phyloP scores from a whole-genome alignment of 1,284 basidiomycete species.

The Irpex sp. region DNA sequence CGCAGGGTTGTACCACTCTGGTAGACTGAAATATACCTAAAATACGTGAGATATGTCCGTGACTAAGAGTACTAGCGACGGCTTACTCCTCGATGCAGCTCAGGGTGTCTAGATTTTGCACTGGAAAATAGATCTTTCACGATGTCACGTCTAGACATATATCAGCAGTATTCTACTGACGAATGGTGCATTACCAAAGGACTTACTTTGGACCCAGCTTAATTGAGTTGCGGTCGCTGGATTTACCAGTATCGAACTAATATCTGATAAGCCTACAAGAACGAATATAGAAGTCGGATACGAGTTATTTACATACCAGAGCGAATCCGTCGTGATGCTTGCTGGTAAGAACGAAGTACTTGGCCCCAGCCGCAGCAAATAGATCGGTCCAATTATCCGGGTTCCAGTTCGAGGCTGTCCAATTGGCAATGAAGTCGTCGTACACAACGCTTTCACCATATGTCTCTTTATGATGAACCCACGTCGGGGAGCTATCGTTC shows the following conservation, averaged over 20 bases:
- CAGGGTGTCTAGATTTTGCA: slow-evolving; percentile 45
- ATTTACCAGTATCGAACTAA: slow-evolving; percentile 48
- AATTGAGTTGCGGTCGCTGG: slow-evolving; percentile 46
- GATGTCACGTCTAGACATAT: slow-evolving; percentile 40
- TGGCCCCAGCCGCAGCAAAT: slow-evolving; percentile 53
- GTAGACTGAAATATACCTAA: slow-evolving; percentile 18
- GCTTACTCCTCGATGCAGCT: slow-evolving; percentile 44
- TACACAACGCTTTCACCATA: slow-evolving; percentile 48
- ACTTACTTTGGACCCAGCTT: slow-evolving; percentile 39
- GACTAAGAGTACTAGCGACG: neutral
- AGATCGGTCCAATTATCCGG: slow-evolving; percentile 52
- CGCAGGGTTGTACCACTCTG: slow-evolving; percentile 48
- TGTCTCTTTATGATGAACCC: slow-evolving; percentile 45
- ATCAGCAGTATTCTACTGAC: neutral
- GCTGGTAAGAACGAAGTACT: slow-evolving; percentile 60
- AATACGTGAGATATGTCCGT: neutral
- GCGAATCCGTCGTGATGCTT: slow-evolving; percentile 51
- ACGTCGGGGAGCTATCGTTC: slow-evolving; percentile 35
- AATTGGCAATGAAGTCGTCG: slow-evolving; percentile 55
- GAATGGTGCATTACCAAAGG: neutral
- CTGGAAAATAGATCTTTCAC: slow-evolving; percentile 49
- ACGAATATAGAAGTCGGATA: neutral
- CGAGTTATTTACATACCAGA: slow-evolving; percentile 22
- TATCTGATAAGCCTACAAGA: neutral
- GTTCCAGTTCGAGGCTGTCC: slow-evolving; percentile 49